Conservation (phyloP, 2,329 filamentous ascomycete species). For the Venturia effusa region DNA sequence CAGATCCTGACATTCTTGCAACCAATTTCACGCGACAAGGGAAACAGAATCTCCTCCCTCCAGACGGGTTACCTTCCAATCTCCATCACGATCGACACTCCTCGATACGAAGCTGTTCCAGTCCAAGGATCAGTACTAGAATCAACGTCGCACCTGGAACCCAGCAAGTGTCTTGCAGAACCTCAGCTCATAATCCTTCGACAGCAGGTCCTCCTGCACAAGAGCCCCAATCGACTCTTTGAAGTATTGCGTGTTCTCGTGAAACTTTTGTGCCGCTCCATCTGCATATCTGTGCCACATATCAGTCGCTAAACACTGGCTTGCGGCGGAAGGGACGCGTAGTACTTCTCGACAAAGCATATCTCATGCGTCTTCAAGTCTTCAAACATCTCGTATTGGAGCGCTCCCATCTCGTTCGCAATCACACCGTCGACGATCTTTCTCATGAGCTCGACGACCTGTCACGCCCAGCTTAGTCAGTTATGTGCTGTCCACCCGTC, state of each 20-base stretch:
- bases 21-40: neutral
- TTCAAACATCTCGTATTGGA: conserved; percentile 6
- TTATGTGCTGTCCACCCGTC: neutral
- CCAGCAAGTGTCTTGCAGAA: conserved; percentile 2
- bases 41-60: neutral
- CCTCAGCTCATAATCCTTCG: conserved; percentile 1
- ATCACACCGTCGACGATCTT: conserved; percentile 1
- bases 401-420: neutral
- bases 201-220: neutral
- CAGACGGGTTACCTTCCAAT: neutral
- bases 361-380: neutral
- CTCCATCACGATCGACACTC: neutral
- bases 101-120: neutral
- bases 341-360: conserved; percentile 3
- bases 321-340: neutral
- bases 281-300: conserved; percentile 4
- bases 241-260: neutral
- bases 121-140: neutral
- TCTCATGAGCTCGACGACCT: conserved; percentile 2
- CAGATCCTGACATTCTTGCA: neutral
- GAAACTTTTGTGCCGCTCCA: neutral
- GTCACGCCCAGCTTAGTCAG: neutral
- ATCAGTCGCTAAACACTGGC: neutral
- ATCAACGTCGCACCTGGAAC: neutral
- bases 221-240: neutral